A percentile compares a stretch with the other conserved stretches of the same genome.
These are phyloP conservation scores for Sicyos edulis DNA, from an alignment of 306 rosid species.

Conservation along the genomic window DNA sequence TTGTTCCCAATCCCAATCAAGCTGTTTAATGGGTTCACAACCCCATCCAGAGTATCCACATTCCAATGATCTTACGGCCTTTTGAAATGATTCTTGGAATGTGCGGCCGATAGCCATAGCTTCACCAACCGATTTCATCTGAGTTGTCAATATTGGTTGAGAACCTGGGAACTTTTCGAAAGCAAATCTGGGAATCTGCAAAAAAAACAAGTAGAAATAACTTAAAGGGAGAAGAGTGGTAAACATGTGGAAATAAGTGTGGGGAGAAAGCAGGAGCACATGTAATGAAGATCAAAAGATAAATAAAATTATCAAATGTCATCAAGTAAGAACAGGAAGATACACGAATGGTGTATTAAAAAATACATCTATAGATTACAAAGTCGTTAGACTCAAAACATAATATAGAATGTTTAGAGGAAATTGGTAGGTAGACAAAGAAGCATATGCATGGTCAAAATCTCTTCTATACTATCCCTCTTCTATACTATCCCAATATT, in stretches of 20 bases:
- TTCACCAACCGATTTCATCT: conserved; percentile 98
- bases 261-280: not conserved
- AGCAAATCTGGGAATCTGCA: conserved; percentile 98
- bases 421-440: not conserved
- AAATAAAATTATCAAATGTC: not conserved
- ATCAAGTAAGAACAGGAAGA: not conserved
- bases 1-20: conserved; percentile 79
- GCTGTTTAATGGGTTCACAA: conserved; percentile 63
- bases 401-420: not conserved
- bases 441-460: not conserved
- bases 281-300: not conserved
- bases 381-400: not conserved
- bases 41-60: conserved; percentile 88
- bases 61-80: conserved; percentile 87
- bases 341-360: not conserved
- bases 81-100: conserved; percentile 94
- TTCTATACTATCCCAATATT: not conserved
- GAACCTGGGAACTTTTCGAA: conserved; percentile 97
- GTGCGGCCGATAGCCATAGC: conserved; percentile 91
- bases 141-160: conserved; percentile 84
- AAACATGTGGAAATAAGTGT: not conserved
- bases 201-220: not conserved
- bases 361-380: not conserved
- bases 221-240: not conserved
- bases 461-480: not conserved